Conservation (phyloP, 2,329 filamentous ascomycete species). For the Fusarium equiseti region DNA sequence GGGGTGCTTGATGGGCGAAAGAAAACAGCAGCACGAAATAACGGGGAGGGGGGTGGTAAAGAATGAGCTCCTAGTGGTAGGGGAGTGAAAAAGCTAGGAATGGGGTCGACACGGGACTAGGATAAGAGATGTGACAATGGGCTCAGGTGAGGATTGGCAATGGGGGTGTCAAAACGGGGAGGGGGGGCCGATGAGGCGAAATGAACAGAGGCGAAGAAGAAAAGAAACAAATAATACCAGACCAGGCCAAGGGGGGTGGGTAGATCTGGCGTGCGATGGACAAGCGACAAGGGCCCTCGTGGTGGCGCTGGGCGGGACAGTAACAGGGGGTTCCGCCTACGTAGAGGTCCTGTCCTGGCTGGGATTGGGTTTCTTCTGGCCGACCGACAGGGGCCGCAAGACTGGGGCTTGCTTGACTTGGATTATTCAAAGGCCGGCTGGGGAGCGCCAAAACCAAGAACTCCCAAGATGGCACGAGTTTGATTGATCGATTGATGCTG, state of each 20-base stretch:
- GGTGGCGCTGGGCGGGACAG: slow-evolving; percentile 52
- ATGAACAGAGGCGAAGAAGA: slow-evolving; percentile 42
- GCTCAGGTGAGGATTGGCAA: slow-evolving; percentile 47
- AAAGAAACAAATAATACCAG: slow-evolving; percentile 44
- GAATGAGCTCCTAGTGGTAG: slow-evolving; percentile 39
- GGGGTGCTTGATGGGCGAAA: slow-evolving; percentile 40
- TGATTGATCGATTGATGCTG: slow-evolving; percentile 35
- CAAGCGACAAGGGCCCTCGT: slow-evolving; percentile 50
- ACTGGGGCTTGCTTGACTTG: slow-evolving; percentile 32
- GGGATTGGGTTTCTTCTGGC: slow-evolving; percentile 38
- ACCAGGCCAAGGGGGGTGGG: slow-evolving; percentile 41
- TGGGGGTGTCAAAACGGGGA: slow-evolving; percentile 43
- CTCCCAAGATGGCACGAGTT: slow-evolving; percentile 25
- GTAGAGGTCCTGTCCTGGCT: slow-evolving; percentile 32
- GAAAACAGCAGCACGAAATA: slow-evolving; percentile 33
- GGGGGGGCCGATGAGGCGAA: slow-evolving; percentile 43
- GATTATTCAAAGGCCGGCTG: slow-evolving; percentile 22
- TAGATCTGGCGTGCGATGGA: slow-evolving; percentile 53
- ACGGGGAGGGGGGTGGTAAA: slow-evolving; percentile 40
- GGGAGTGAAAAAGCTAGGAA: slow-evolving; percentile 45
- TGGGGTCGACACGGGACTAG: slow-evolving; percentile 48
- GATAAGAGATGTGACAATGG: slow-evolving; percentile 46
- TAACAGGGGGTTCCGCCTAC: slow-evolving; percentile 40
- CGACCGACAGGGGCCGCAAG: slow-evolving; percentile 29
- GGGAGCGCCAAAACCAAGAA: slow-evolving; percentile 33